Evolutionary conservation across 371 early-diverging fungal species (phyloP), one percentile per base, ranked within the genome.

Genomic region (Amoeboaphelidium protococcarum): DNA sequence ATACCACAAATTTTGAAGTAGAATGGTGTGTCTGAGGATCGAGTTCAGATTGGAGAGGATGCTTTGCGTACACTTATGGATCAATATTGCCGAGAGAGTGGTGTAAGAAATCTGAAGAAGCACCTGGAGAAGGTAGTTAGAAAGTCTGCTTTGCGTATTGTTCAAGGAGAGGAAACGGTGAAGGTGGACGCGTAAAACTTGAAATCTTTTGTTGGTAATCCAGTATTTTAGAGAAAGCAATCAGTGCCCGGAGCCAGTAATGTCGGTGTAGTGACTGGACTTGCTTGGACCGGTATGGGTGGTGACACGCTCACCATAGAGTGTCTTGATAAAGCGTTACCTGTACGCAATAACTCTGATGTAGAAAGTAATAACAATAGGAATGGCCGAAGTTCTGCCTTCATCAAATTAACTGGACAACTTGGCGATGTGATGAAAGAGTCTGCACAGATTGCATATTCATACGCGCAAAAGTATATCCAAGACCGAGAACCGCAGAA

Each of bases 351-450:
- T n/a, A 69, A 72, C 45, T 70, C 26, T 31, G 21, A 40, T 47
- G 47, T 16, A 31, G 37, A 16, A 31, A 10, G 6, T 31, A 6
- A 31, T 31, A 31, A 41, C 1, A 21, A 44, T 3, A 40, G 23
- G 16, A 52, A 46, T 23, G 2, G 21, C 16, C 27, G 47, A 19
- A 23, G 40, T 23, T 40, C 43, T 40, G 61, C 64, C 3, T 52
- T 51, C 13, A 42, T 63, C 24, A 55, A 57, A 42, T 72, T 68
- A 48, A 91, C 96, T 1, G 96, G 94, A 21, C 90, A 95, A 57
- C 67, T 95, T 51, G 94, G 94, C 27, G 88, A 90, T 59, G 94
- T 95, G 21, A 95, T 95, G 94, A 89, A 92, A 64, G 96, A 95
- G 59, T 81, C 82, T n/a, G 69, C 83, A 3, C 76, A 73, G 19